Evolutionary conservation across 2,329 filamentous ascomycete species (phyloP).

Genomic region (Penicillium janthinellum): DNA sequence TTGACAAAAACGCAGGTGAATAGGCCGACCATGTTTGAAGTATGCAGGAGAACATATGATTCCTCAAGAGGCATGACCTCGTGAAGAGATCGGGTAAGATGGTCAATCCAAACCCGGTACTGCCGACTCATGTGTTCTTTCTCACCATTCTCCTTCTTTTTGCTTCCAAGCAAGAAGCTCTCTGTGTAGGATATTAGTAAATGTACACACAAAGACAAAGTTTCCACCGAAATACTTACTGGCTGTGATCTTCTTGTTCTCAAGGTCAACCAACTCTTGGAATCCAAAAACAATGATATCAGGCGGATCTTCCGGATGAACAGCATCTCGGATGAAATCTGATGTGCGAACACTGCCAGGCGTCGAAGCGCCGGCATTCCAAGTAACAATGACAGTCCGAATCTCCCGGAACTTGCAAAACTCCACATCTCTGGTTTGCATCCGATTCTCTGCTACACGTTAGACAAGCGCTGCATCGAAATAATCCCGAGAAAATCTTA

Average conservation of each 20-base stretch:
- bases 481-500: constrained; percentile 37
- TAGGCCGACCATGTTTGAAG: constrained; percentile 84
- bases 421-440: constrained; percentile 79
- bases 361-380: constrained; percentile 98
- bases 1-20: constrained; percentile 97
- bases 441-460: constrained; percentile 64
- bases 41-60: constrained; percentile 83
- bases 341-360: constrained; percentile 78
- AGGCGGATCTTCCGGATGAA: constrained; percentile 74
- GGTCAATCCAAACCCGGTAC: constrained; percentile 95
- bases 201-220: background rate
- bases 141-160: constrained; percentile 77
- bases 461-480: constrained; percentile 13
- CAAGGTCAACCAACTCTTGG: constrained; percentile 95
- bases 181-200: constrained; percentile 50
- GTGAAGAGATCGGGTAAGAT: constrained; percentile 78
- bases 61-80: constrained; percentile 77
- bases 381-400: constrained; percentile 79
- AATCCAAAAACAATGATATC: constrained; percentile 96
- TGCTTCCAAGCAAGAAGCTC: constrained; percentile 76
- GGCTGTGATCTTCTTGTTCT: constrained; percentile 97
- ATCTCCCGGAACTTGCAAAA: constrained; percentile 87
- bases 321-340: constrained; percentile 76
- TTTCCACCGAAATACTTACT: constrained; percentile 54
- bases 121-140: constrained; percentile 94